These are phyloP conservation scores for Tricholoma furcatifolium DNA, from an alignment of 768 basidiomycete species.

Conservation along the genomic window DNA sequence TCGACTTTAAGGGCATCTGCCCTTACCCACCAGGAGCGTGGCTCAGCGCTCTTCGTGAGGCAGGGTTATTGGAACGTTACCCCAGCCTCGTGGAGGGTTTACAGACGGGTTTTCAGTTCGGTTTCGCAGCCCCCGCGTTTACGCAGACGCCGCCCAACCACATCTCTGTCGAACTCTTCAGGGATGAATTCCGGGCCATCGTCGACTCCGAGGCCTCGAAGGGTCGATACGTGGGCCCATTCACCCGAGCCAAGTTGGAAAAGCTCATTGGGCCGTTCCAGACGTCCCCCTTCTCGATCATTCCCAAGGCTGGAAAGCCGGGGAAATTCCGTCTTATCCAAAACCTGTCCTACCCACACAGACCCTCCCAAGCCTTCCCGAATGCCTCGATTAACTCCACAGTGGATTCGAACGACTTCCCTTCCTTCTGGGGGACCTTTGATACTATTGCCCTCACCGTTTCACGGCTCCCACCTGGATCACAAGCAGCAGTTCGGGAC, in stretches of 20 bases:
- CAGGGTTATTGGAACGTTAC: slow-evolving; percentile 15
- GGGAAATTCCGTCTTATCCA: slow-evolving; percentile 24
- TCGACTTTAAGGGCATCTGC: no score
- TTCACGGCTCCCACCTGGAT: no score
- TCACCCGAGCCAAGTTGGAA: slow-evolving; percentile 14
- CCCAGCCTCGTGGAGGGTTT: slow-evolving; percentile 12
- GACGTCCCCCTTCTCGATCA: no score
- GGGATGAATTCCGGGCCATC: background rate
- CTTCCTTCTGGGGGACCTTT: no score
- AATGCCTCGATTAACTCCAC: slow-evolving; percentile 21
- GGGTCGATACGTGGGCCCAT: slow-evolving; percentile 18
- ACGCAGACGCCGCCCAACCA: background rate
- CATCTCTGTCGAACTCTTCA: background rate
- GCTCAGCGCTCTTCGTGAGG: slow-evolving; percentile 1
- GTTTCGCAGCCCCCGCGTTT: slow-evolving; percentile 13
- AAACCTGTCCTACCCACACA: slow-evolving; percentile 23
- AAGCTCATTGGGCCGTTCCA: slow-evolving; percentile 26
- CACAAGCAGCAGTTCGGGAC: no score
- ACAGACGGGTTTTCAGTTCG: slow-evolving; percentile 18
- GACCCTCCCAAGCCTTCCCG: background rate
- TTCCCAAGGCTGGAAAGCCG: slow-evolving; percentile 20
- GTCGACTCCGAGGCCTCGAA: background rate
- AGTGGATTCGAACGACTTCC: slow-evolving; percentile 26
- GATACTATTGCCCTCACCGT: background rate
- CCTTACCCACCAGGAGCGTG: slow-evolving; percentile 18